These are phyloP conservation scores for Ganoderma meredithae DNA, from an alignment of 1,284 basidiomycete genomes.

Conservation along the genomic window DNA sequence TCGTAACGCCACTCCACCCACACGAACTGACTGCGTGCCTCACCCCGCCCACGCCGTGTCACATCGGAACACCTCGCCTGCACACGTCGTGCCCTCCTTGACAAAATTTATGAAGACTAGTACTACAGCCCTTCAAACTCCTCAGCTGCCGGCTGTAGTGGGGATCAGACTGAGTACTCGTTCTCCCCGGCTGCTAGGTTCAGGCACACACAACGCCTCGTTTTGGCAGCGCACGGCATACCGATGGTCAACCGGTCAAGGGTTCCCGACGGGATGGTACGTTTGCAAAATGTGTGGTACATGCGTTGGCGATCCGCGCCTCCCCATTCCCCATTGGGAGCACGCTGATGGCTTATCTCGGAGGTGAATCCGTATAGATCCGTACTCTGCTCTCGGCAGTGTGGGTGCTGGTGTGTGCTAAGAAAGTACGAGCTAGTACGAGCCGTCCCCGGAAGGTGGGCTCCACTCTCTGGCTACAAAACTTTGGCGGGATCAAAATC, in stretches of 20 bases:
- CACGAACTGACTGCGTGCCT: not conserved
- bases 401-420: not conserved
- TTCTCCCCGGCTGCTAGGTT: not conserved
- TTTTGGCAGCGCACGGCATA: not conserved
- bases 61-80: not conserved
- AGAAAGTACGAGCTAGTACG: not conserved
- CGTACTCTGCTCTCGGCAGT: not conserved
- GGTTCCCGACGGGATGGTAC: not conserved
- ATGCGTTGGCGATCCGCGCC: not conserved
- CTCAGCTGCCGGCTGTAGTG: not conserved
- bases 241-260: not conserved
- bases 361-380: too few species aligned
- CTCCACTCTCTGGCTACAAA: too few species aligned
- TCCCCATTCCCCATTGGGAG: not conserved
- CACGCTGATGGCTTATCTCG: not conserved
- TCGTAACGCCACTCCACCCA: not conserved
- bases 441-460: too few species aligned
- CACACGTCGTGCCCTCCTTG: not conserved
- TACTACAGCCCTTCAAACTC: not conserved
- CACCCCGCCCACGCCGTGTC: not conserved
- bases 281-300: not conserved
- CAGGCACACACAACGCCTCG: not conserved
- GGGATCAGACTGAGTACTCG: not conserved
- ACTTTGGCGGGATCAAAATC: too few species aligned
- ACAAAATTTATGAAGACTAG: not conserved